Percentiles rank a stretch among this genome's conserved stretches.
phyloP scores from a whole-genome alignment of 176 grass and related monocot species.

The Triticum monococcum region DNA sequence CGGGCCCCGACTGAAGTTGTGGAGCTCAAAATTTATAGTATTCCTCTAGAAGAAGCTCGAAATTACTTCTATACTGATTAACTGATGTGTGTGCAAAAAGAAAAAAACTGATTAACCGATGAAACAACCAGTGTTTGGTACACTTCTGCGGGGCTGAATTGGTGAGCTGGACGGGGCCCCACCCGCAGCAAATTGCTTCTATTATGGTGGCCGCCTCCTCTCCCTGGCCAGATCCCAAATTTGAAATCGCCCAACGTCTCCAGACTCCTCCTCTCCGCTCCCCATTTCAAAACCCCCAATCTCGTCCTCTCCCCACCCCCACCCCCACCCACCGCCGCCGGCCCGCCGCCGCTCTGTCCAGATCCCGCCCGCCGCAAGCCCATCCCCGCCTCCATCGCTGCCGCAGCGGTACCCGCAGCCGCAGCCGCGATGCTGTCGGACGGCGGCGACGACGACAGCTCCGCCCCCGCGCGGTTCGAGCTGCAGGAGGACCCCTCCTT shows the following conservation, averaged over 20 bases:
- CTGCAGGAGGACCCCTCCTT: slow-evolving; percentile 87
- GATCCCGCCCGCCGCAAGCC: slow-evolving; percentile 7
- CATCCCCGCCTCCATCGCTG: background rate
- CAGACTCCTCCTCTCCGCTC: slow-evolving; percentile 16
- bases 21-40: no score
- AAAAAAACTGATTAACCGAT: no score
- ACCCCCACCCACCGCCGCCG: background rate
- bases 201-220: no score
- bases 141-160: background rate
- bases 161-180: background rate
- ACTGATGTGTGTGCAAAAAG: no score
- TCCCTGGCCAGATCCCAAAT: slow-evolving; percentile 20
- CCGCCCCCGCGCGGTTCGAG: slow-evolving; percentile 50
- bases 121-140: no score
- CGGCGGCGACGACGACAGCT: slow-evolving; percentile 29
- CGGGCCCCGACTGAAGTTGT: no score
- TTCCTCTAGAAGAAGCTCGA: no score
- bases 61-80: no score
- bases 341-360: background rate
- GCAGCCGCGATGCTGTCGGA: slow-evolving; percentile 30
- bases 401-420: background rate
- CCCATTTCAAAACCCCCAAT: slow-evolving; percentile 45
- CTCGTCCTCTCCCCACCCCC: background rate
- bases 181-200: background rate
- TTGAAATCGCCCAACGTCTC: slow-evolving; percentile 49